phyloP scores from a whole-genome alignment of 805 yeast species.

The Candida silvicultrix region DNA sequence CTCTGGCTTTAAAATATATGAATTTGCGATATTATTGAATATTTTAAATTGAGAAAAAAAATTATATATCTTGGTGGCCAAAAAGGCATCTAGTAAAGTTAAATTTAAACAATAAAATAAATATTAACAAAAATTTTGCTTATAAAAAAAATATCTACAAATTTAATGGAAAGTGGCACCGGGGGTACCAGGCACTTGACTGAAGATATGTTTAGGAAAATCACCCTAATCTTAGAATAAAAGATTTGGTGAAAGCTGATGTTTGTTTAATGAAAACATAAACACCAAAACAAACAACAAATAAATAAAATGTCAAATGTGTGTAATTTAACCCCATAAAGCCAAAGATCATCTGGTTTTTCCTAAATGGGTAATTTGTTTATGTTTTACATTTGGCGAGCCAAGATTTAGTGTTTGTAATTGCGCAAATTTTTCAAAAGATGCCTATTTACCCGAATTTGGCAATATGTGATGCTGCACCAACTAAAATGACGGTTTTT shows the following conservation, averaged over 20 bases:
- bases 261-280: no score
- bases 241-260: no score
- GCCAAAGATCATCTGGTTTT: background rate
- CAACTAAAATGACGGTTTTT: background rate
- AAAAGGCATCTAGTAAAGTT: background rate
- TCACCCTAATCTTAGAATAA: no score
- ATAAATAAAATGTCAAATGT: background rate
- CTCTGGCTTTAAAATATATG: no score
- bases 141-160: conserved; percentile 1
- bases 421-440: background rate
- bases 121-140: background rate
- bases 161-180: no score
- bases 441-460: background rate
- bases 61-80: background rate
- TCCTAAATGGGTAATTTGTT: background rate
- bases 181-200: no score
- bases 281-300: no score
- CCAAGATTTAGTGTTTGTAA: background rate
- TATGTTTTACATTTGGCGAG: background rate
- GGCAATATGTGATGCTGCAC: background rate
- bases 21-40: background rate
- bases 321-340: background rate
- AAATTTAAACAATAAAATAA: background rate
- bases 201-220: no score
- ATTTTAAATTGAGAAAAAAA: background rate